Evolutionary conservation across 2,329 filamentous ascomycete species (phyloP).

Genomic region (Diaporthe helianthi): DNA sequence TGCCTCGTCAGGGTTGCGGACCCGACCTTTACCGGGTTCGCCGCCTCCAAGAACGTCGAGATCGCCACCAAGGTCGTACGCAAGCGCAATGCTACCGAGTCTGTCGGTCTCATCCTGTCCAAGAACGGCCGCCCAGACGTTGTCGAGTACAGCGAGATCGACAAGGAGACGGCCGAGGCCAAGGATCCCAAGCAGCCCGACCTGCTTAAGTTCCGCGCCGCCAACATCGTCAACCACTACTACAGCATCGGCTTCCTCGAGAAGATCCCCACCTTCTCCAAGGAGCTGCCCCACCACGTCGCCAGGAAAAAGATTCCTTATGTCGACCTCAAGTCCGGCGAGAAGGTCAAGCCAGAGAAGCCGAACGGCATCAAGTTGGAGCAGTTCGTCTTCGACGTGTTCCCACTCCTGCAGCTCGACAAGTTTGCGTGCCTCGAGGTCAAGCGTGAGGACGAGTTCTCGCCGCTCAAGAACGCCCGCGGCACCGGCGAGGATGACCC

Average conservation of each 20-base stretch:
- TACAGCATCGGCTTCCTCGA: slow-evolving; percentile 95
- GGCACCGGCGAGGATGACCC: slow-evolving; percentile 92
- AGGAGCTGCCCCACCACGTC: slow-evolving; percentile 91
- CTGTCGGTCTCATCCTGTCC: slow-evolving; percentile 89
- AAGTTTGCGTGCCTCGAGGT: slow-evolving; percentile 98
- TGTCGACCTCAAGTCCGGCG: slow-evolving; percentile 77
- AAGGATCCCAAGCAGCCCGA: slow-evolving; percentile 80
- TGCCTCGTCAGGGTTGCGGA: slow-evolving; percentile 99
- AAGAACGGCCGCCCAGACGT: slow-evolving; percentile 98
- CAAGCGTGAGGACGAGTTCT: slow-evolving; percentile 96
- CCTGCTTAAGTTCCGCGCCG: slow-evolving; percentile 93
- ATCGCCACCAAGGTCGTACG: slow-evolving; percentile 99
- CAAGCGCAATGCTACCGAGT: slow-evolving; percentile 95
- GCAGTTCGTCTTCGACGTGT: slow-evolving; percentile 99
- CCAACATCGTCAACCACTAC: slow-evolving; percentile 99
- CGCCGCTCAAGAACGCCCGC: slow-evolving; percentile 88
- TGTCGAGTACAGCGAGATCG: slow-evolving; percentile 98
- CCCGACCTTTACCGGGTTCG: slow-evolving; percentile 93
- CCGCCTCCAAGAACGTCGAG: slow-evolving; percentile 85
- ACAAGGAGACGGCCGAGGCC: slow-evolving; percentile 85
- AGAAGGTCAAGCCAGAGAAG: slow-evolving; percentile 87
- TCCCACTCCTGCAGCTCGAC: slow-evolving; percentile 82
- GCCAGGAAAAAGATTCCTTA: slow-evolving; percentile 98
- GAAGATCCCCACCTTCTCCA: slow-evolving; percentile 83
- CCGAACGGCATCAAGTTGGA: slow-evolving; percentile 99